A percentile compares a stretch with the other conserved stretches of the same genome.
These are phyloP conservation scores for Leptographium wingfieldii DNA, from an alignment of 2,329 filamentous ascomycete species.

Conservation along the genomic window DNA sequence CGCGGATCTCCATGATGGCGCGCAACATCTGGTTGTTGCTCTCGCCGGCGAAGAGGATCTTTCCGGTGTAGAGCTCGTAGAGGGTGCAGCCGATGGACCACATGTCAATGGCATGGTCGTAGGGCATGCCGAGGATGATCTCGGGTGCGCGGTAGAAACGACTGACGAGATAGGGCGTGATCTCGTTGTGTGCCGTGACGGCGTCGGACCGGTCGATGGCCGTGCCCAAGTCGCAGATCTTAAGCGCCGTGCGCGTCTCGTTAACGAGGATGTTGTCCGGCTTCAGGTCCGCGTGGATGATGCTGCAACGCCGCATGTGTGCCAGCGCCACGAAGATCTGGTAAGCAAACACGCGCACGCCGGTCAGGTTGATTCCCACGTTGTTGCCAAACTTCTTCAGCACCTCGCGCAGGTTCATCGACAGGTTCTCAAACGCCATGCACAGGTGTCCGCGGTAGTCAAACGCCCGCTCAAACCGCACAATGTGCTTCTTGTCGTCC, in stretches of 20 bases:
- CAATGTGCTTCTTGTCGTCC: conserved; percentile 82
- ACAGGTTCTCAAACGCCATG: conserved; percentile 92
- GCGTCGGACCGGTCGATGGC: conserved; percentile 79
- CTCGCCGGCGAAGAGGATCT: conserved; percentile 87
- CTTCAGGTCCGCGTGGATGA: conserved; percentile 92
- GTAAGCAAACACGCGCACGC: conserved; percentile 78
- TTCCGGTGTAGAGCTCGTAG: conserved; percentile 94
- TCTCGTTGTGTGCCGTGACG: conserved; percentile 59
- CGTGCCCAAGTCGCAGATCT: conserved; percentile 95
- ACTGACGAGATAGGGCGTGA: conserved; percentile 90
- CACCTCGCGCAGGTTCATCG: conserved; percentile 85
- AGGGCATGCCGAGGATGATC: conserved; percentile 92
- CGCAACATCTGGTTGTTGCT: conserved; percentile 99
- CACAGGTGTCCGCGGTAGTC: conserved; percentile 93
- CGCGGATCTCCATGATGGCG: conserved; percentile 89
- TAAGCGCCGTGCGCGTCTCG: conserved; percentile 70
- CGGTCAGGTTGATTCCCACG: conserved; percentile 78
- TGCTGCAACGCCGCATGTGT: conserved; percentile 81
- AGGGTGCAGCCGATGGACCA: conserved; percentile 97
- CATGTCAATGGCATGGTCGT: conserved; percentile 89
- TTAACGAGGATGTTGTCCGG: conserved; percentile 95
- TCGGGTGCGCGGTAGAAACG: conserved; percentile 96
- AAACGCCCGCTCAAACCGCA: conserved; percentile 76
- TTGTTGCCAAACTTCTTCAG: conserved; percentile 93
- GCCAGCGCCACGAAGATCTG: conserved; percentile 87